Conservation (phyloP, 2,329 filamentous ascomycete species). For the Claviceps capensis region DNA sequence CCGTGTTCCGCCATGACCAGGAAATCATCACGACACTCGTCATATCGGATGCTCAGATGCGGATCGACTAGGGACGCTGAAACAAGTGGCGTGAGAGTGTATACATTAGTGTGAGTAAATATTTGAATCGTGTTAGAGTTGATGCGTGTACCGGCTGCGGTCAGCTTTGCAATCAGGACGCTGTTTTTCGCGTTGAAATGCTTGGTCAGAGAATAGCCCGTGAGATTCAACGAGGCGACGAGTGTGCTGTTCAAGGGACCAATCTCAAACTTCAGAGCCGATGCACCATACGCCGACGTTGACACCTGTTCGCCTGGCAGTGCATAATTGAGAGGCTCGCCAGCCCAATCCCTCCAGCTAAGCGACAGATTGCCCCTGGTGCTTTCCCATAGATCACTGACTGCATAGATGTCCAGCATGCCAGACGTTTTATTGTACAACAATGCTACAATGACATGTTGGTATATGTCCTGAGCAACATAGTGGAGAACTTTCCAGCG, state of each 20-base stretch:
- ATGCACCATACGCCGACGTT: not conserved
- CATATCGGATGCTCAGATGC: not conserved
- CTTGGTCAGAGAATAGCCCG: not conserved
- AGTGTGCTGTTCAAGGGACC: slow-evolving; percentile 6
- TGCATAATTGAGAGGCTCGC: not conserved
- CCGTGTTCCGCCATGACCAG: not conserved
- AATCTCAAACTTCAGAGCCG: slow-evolving; percentile 1
- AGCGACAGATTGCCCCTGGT: not conserved
- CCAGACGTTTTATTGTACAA: slow-evolving; percentile 38
- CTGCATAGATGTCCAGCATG: slow-evolving; percentile 29
- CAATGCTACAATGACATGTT: slow-evolving; percentile 44
- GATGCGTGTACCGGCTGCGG: slow-evolving; percentile 2
- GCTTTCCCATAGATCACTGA: slow-evolving; percentile 4
- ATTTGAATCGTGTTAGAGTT: not conserved
- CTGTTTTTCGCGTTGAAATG: not conserved
- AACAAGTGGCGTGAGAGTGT: slow-evolving; percentile 2
- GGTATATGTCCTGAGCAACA: slow-evolving; percentile 41
- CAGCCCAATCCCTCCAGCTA: slow-evolving; percentile 4
- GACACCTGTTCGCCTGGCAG: not conserved
- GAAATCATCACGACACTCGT: not conserved
- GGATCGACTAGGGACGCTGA: slow-evolving; percentile 1
- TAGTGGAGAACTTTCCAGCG: slow-evolving; percentile 51
- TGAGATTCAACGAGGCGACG: slow-evolving; percentile 4
- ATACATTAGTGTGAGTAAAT: slow-evolving; percentile 2
- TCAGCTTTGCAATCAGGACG: slow-evolving; percentile 3